A percentile compares a stretch with the other conserved stretches of the same genome.
These are phyloP conservation scores for Kalmusia sp. DNA, from an alignment of 2,329 filamentous ascomycete genomes.

Conservation along the genomic window DNA sequence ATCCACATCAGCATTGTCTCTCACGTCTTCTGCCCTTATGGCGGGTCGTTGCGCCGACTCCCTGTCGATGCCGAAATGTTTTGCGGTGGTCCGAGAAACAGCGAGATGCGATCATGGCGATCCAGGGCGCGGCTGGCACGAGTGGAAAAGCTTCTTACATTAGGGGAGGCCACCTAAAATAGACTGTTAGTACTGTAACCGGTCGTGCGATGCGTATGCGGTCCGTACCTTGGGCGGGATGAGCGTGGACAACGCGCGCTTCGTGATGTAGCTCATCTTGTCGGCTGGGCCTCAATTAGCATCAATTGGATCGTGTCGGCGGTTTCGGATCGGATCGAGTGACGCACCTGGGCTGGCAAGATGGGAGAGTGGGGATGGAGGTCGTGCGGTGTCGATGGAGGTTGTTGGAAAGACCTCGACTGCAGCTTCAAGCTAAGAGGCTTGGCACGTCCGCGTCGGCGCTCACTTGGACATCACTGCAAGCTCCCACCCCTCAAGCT, in stretches of 20 bases:
- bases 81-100: conserved; percentile 21
- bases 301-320: conserved; percentile 35
- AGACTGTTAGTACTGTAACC: conserved; percentile 45
- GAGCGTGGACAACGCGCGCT: conserved; percentile 94
- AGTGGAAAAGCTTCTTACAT: conserved; percentile 65
- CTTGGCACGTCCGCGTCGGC: conserved; percentile 27
- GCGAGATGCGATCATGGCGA: conserved; percentile 11
- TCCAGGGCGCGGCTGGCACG: conserved; percentile 18
- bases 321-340: conserved; percentile 13
- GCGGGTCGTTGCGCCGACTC: neutral
- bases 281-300: conserved; percentile 49
- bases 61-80: conserved; percentile 17
- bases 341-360: conserved; percentile 46
- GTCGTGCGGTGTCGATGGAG: conserved; percentile 35
- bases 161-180: conserved; percentile 78
- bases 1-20: conserved; percentile 26
- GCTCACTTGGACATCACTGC: conserved; percentile 29
- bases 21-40: neutral
- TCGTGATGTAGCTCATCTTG: conserved; percentile 92
- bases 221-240: conserved; percentile 93
- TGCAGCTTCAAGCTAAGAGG: conserved; percentile 34
- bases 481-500: conserved; percentile 19
- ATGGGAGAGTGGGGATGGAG: conserved; percentile 43
- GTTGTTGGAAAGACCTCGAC: conserved; percentile 29
- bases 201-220: conserved; percentile 14